Conservation (phyloP, 2,329 filamentous ascomycete genomes). For the Dactylellina parvicollis region DNA sequence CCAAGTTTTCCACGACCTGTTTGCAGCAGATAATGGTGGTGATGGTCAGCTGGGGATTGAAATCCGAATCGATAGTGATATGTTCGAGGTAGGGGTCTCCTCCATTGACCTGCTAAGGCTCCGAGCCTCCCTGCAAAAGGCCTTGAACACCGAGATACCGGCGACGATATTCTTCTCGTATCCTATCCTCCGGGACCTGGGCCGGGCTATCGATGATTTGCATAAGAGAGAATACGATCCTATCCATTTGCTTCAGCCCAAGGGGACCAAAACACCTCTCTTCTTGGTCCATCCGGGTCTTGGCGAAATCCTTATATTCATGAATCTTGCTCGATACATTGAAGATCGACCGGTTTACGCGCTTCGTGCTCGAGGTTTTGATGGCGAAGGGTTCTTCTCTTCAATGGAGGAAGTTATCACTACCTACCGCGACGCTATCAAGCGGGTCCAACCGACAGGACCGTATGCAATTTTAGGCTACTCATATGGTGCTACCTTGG, state of each 20-base stretch:
- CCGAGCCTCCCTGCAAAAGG: slow-evolving; percentile 60
- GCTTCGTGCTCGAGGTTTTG: slow-evolving; percentile 64
- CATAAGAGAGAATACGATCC: slow-evolving; percentile 60
- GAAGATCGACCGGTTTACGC: slow-evolving; percentile 65
- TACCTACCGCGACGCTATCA: too few relatives aligned
- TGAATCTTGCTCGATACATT: slow-evolving; percentile 61
- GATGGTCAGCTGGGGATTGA: slow-evolving; percentile 56
- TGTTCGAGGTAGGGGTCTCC: slow-evolving; percentile 61
- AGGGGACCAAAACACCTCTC: slow-evolving; percentile 61
- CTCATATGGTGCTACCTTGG: slow-evolving; percentile 65
- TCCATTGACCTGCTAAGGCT: slow-evolving; percentile 63
- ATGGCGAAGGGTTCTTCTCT: too few relatives aligned
- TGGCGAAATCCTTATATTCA: slow-evolving; percentile 63
- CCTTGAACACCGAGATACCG: too few relatives aligned
- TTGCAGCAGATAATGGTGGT: too few relatives aligned
- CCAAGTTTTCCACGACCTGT: too few relatives aligned
- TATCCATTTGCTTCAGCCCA: slow-evolving; percentile 59
- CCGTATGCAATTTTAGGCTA: slow-evolving; percentile 68
- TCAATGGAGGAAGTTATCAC: too few relatives aligned
- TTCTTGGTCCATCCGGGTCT: slow-evolving; percentile 63
- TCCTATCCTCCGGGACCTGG: too few relatives aligned
- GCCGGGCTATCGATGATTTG: too few relatives aligned
- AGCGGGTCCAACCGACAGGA: slow-evolving; percentile 66
- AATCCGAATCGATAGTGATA: slow-evolving; percentile 56
- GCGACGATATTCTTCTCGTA: too few relatives aligned